Conservation (phyloP, 2,329 filamentous ascomycete species). For the Fusarium sterilihyphosum region DNA sequence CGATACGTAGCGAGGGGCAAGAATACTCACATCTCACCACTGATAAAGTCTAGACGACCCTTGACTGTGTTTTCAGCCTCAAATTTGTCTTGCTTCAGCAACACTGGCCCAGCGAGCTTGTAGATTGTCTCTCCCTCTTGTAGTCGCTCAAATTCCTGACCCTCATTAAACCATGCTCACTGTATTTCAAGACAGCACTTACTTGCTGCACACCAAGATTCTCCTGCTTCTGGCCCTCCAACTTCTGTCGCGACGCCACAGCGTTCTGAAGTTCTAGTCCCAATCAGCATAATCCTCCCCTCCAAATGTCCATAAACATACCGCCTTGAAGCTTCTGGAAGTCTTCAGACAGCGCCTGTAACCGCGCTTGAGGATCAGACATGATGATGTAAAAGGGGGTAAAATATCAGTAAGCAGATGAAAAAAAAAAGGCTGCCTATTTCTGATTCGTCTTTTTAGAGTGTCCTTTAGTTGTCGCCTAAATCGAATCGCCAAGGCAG, state of each 20-base stretch:
- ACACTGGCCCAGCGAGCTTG: conserved; percentile 91
- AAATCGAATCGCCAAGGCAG: conserved; percentile 16
- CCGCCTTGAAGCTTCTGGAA: conserved; percentile 89
- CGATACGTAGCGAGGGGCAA: neutral
- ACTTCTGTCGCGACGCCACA: conserved; percentile 84
- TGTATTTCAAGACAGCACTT: conserved; percentile 15
- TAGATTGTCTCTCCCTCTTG: conserved; percentile 89
- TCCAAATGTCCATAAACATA: conserved; percentile 48
- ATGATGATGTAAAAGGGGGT: conserved; percentile 53
- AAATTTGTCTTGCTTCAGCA: conserved; percentile 92
- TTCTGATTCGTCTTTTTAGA: conserved; percentile 3
- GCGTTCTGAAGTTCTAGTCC: conserved; percentile 77
- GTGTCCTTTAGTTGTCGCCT: conserved; percentile 18
- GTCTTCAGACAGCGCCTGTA: conserved; percentile 87
- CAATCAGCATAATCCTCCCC: conserved; percentile 10
- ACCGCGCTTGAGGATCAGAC: conserved; percentile 77
- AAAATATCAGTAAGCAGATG: conserved; percentile 4
- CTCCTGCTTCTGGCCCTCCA: conserved; percentile 94
- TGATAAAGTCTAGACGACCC: conserved; percentile 89
- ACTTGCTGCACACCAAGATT: conserved; percentile 89
- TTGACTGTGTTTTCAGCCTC: conserved; percentile 94
- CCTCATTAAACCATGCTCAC: conserved; percentile 21
- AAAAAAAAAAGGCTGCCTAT: neutral
- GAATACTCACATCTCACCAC: conserved; percentile 83
- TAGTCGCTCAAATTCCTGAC: conserved; percentile 82